phyloP scores from a whole-genome alignment of 352 stramenopile genomes.

The Globisporangium spiculum region DNA sequence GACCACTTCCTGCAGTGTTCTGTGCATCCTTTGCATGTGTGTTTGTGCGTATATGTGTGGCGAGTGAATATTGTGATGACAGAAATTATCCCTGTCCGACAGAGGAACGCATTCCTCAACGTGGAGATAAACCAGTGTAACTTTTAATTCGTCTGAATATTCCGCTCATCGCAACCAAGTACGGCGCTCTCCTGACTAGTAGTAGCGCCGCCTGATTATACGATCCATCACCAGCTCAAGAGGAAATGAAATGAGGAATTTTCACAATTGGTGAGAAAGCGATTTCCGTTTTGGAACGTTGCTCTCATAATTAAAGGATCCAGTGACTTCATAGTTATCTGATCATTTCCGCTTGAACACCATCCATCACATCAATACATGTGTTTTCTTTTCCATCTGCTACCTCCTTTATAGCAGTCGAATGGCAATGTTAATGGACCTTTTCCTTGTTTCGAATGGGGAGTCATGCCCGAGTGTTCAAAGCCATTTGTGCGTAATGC shows the following conservation, averaged over 20 bases:
- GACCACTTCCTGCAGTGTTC: constrained; percentile 47
- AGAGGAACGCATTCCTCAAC: constrained; percentile 79
- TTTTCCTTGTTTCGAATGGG: no score
- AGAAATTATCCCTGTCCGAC: constrained; percentile 89
- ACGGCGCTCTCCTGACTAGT: background rate
- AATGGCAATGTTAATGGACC: no score
- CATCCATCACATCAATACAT: background rate
- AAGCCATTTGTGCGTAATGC: no score
- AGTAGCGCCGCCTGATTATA: background rate
- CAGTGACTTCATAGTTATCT: constrained; percentile 90
- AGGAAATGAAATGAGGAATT: constrained; percentile 72
- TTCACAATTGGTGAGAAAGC: constrained; percentile 63
- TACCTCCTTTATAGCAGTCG: no score
- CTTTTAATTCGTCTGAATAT: constrained; percentile 86
- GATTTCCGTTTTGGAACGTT: constrained; percentile 65
- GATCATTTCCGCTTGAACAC: constrained; percentile 35
- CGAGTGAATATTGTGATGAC: constrained; percentile 70
- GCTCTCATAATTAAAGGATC: constrained; percentile 80
- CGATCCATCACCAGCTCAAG: background rate
- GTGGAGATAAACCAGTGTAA: constrained; percentile 89
- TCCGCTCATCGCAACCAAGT: constrained; percentile 10
- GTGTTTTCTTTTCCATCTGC: background rate
- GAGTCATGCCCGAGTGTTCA: no score
- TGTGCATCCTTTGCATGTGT: constrained; percentile 10
- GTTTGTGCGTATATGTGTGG: constrained; percentile 11